A percentile compares a stretch with the other conserved stretches of the same genome.
phyloP scores from a whole-genome alignment of 306 rosid genomes.

The Begonia masoniana region DNA sequence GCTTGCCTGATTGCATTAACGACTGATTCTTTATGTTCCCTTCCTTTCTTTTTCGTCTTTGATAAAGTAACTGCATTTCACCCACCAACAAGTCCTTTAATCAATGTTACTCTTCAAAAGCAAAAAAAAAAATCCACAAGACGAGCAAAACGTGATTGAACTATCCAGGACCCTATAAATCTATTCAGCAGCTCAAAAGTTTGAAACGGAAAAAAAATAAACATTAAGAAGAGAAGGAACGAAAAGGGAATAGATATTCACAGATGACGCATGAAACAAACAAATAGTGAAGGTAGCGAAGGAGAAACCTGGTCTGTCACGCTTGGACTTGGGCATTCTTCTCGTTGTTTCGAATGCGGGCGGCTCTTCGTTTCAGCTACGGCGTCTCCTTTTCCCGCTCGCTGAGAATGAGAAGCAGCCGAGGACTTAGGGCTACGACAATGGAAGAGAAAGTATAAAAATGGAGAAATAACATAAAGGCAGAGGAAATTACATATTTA shows the following conservation, averaged over 20 bases:
- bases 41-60: slow-evolving; percentile 86
- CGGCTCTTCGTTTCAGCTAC: too few species aligned
- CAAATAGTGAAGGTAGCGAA: not conserved
- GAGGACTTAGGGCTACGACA: too few species aligned
- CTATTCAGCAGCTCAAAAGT: not conserved
- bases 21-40: slow-evolving; percentile 63
- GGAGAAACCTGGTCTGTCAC: slow-evolving; percentile 39
- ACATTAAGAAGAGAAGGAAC: not conserved
- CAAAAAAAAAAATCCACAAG: too few species aligned
- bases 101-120: not conserved
- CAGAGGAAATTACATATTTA: too few species aligned
- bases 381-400: too few species aligned
- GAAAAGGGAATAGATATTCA: not conserved
- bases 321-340: slow-evolving; percentile 64
- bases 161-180: not conserved
- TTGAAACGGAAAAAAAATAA: not conserved
- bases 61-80: slow-evolving; percentile 66
- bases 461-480: too few species aligned
- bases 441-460: too few species aligned
- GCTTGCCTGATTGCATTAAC: slow-evolving; percentile 54
- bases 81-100: slow-evolving; percentile 2
- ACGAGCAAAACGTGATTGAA: too few species aligned
- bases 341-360: too few species aligned
- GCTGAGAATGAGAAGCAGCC: too few species aligned
- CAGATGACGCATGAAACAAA: not conserved